Base-by-base conservation (phyloP, 352 stramenopile genomes). In the Globisporangium camurandrum region DNA sequence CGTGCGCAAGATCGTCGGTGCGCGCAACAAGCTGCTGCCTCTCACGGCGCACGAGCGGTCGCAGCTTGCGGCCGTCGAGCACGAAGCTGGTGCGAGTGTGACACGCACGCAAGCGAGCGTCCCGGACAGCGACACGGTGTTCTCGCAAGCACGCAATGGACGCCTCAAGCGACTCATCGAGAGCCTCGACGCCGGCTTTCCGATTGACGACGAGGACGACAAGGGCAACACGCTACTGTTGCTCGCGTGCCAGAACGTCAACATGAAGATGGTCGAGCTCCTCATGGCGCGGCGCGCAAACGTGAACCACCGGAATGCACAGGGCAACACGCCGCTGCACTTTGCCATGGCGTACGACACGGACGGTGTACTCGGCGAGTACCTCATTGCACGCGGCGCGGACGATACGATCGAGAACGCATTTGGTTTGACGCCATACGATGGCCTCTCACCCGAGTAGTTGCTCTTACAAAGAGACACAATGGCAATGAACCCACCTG, bases 381-480 rank as follows among this genome's bases (percentile, higher is more conserved):
- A 87, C 65, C 64, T 98, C 38, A 97, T 98, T 57, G 71, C 75
- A n/a, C 84, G 87, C 50, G 93, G 91, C 38, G 88, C 93, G 9
- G 88, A 98, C 60, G 89, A 97, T 57, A 95, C 83, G 23, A 86
- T 98, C 51, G 83, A 95, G 55, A 98, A 98, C 69, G 80, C 77
- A 19, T 95, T 84, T 49, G 88, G 87, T 19, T 74, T 98, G 33
- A 95, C 88, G 3, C 69, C 90, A 2, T 98, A 98, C 66, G 93
- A 98, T 63, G 93, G 93, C 2, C 69, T 90, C 34, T 71, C 67
- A 8, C 67, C 74, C 26, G 71, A 86, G 34, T 85, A 50, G 33
- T 19, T 17, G 7, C 12, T 23, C 28, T 31, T 31, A 30, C 10
- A 23, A n/a, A n/a, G n/a, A n/a, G n/a, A n/a, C n/a, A n/a, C n/a